Conservation (phyloP, 768 basidiomycete genomes). For the Xanthoconium stramineum region DNA sequence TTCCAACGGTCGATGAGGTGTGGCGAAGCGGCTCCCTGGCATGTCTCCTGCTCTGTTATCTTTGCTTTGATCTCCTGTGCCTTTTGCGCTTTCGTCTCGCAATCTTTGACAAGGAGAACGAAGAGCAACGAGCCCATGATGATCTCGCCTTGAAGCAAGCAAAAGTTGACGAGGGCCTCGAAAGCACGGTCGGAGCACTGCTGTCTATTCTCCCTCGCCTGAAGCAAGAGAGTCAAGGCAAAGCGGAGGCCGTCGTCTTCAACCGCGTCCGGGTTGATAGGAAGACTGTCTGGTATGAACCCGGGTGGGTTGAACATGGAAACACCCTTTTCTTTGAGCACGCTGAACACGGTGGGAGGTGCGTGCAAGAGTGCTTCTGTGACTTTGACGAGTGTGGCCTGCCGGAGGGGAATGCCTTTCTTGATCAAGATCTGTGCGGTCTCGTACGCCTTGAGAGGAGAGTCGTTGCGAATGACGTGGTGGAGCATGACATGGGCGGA, state of each 20-base stretch:
- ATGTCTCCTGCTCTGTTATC: conserved; percentile 17
- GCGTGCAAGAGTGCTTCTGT: conserved; percentile 16
- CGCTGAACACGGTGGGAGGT: conserved; percentile 22
- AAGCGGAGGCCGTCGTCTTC: conserved; percentile 42
- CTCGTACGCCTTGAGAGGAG: conserved; percentile 44
- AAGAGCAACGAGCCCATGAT: conserved; percentile 73
- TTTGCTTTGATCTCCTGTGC: conserved; percentile 25
- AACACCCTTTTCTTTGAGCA: conserved; percentile 16
- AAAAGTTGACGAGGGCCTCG: conserved; percentile 55
- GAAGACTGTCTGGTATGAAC: conserved; percentile 19
- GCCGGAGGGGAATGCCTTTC: conserved; percentile 48
- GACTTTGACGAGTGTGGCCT: conserved; percentile 47
- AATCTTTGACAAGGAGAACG: conserved; percentile 61
- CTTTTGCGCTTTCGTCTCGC: conserved; percentile 40
- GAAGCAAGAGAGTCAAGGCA: conserved; percentile 50
- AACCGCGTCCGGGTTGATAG: conserved; percentile 36
- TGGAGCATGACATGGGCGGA: conserved; percentile 66
- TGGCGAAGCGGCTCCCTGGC: conserved; percentile 10
- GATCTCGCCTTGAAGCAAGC: conserved; percentile 75
- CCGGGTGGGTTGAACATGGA: conserved; percentile 16
- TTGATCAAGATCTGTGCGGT: conserved; percentile 53
- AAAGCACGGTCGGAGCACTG: conserved; percentile 60
- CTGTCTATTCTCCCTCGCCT: conserved; percentile 53
- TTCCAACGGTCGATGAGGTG: conserved; percentile 21
- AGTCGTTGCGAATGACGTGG: conserved; percentile 52